Conservation (phyloP, 139 green algal species). For the Diplosphaera chodatii region DNA sequence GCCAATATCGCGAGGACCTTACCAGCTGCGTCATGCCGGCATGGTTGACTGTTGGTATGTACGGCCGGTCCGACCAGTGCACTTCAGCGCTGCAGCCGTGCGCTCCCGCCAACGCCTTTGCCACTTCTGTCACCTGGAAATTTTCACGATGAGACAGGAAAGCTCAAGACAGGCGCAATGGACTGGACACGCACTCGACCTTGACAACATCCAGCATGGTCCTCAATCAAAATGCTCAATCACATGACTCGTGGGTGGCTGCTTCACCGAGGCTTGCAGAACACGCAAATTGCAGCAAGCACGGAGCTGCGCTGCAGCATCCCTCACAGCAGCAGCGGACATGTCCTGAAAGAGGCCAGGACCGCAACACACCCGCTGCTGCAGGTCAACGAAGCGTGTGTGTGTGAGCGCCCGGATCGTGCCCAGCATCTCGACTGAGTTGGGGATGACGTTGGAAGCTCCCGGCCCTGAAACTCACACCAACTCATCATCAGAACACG, state of each 20-base stretch:
- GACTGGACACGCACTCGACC: no score
- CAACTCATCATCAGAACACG: no score
- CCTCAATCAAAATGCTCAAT: no score
- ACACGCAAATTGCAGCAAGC: no score
- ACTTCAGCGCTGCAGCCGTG: background rate
- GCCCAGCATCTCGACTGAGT: constrained; percentile 14
- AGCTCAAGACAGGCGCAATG: background rate
- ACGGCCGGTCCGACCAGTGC: background rate
- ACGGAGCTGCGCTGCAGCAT: no score
- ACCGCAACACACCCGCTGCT: constrained; percentile 3
- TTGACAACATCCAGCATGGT: constrained; percentile 8
- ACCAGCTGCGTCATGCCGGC: background rate
- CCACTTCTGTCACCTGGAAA: background rate
- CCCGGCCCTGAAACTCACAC: background rate
- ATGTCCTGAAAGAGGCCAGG: background rate
- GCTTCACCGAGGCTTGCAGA: no score
- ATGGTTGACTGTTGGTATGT: background rate
- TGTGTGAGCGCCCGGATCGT: constrained; percentile 21
- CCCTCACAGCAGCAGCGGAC: no score
- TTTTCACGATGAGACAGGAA: no score
- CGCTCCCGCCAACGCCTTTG: background rate
- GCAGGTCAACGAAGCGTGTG: background rate
- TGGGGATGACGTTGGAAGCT: constrained; percentile 26
- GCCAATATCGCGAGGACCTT: background rate
- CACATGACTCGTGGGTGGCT: no score